Conservation (phyloP, 2,329 filamentous ascomycete genomes). For the Trichoderma atrobrunneum region DNA sequence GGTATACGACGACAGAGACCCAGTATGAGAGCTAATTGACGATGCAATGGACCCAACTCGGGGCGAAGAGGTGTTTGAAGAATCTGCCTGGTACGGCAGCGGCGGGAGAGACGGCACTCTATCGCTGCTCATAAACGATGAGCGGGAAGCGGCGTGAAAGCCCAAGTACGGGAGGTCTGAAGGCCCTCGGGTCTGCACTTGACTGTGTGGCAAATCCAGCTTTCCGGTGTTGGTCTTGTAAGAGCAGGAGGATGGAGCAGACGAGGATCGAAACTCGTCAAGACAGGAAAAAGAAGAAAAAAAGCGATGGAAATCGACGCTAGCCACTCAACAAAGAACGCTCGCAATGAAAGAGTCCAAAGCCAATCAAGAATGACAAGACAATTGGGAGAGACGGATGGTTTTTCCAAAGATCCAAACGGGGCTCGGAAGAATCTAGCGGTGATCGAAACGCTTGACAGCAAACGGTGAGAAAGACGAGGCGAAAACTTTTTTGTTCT, state of each 20-base stretch:
- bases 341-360: conserved; percentile 13
- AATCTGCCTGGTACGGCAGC: conserved; percentile 66
- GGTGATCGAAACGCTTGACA: conserved; percentile 13
- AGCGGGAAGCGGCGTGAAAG: conserved; percentile 54
- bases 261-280: conserved; percentile 3
- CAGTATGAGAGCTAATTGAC: conserved; percentile 48
- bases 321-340: conserved; percentile 10
- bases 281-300: background rate
- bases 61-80: conserved; percentile 70
- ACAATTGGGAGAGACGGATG: conserved; percentile 1
- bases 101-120: conserved; percentile 71
- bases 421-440: background rate
- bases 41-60: conserved; percentile 72
- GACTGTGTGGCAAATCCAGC: conserved; percentile 80
- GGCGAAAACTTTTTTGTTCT: conserved; percentile 16
- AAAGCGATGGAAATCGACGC: conserved; percentile 6
- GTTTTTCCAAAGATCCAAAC: background rate
- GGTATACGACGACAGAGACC: conserved; percentile 54
- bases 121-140: conserved; percentile 65
- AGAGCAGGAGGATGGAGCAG: background rate
- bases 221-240: conserved; percentile 65
- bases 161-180: conserved; percentile 58
- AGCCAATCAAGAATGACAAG: conserved; percentile 3
- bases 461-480: conserved; percentile 9
- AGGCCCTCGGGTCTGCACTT: conserved; percentile 13